Percentiles rank a stretch among this genome's conserved stretches.
Evolutionary conservation across 495 filamentous ascomycete species (phyloP).

Genomic region (Neurospora discreta): DNA sequence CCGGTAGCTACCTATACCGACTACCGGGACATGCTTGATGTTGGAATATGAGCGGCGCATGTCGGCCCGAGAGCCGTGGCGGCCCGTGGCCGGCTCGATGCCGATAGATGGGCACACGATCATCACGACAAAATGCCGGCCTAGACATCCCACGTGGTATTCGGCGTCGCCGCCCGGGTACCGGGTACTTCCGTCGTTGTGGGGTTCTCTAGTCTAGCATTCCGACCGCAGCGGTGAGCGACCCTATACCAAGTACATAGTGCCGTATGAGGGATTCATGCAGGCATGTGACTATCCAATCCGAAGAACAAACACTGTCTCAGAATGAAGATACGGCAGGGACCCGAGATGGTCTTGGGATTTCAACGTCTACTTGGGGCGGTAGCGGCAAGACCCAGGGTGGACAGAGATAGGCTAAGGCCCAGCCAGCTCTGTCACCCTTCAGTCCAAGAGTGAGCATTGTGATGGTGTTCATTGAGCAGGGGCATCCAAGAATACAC

Average conservation of each 20-base stretch:
- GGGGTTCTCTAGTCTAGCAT: conserved; percentile 37
- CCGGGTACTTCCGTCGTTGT: background rate
- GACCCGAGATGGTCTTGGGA: background rate
- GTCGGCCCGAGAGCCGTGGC: conserved; percentile 17
- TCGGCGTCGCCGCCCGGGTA: background rate
- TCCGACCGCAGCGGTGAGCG: conserved; percentile 26
- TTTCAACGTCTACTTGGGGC: background rate
- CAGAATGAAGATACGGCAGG: background rate
- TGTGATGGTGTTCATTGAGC: background rate
- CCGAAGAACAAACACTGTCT: background rate
- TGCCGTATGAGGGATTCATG: background rate
- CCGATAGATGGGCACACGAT: background rate
- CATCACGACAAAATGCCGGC: no score
- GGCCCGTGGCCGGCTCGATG: conserved; percentile 8
- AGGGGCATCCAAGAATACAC: no score
- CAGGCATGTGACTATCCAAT: background rate
- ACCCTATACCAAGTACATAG: conserved; percentile 19
- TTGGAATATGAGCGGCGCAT: conserved; percentile 31
- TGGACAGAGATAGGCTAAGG: background rate
- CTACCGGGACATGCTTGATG: conserved; percentile 34
- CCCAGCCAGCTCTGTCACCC: background rate
- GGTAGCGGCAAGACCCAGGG: background rate
- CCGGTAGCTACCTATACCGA: conserved; percentile 45
- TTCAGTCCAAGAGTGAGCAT: background rate
- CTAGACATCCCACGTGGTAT: background rate